A percentile compares a stretch with the other conserved stretches of the same genome.
Evolutionary conservation across 2,329 filamentous ascomycete genomes (phyloP).

Genomic region (Lasiodiplodia sp.): DNA sequence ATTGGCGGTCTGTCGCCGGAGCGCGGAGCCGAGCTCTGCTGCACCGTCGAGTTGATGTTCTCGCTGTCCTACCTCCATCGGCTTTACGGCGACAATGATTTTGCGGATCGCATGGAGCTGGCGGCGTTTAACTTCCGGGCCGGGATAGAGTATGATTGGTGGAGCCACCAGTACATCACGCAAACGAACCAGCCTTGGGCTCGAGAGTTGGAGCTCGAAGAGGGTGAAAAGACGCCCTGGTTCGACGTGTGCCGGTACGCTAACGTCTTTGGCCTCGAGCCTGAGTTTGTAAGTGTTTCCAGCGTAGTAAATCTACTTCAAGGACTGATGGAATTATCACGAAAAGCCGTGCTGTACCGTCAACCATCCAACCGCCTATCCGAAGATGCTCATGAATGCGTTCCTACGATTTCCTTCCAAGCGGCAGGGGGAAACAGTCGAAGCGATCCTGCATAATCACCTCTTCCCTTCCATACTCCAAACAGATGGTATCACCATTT

Average conservation of each 20-base stretch:
- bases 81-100: conserved; percentile 42
- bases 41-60: conserved; percentile 45
- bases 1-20: conserved; percentile 49
- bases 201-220: background rate
- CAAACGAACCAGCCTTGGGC: conserved; percentile 52
- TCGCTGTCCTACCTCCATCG: conserved; percentile 46
- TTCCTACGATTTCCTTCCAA: background rate
- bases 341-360: background rate
- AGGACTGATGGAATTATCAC: too few species aligned
- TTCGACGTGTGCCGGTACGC: conserved; percentile 1
- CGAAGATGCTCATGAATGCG: conserved; percentile 5
- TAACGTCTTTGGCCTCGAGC: conserved; percentile 1
- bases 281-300: background rate
- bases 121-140: conserved; percentile 60
- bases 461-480: background rate
- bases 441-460: background rate
- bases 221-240: background rate
- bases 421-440: background rate
- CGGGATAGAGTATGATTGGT: conserved; percentile 57
- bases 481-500: background rate
- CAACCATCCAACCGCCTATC: background rate
- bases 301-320: background rate
- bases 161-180: conserved; percentile 60
- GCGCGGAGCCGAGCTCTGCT: conserved; percentile 47
- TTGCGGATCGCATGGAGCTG: conserved; percentile 56